Conservation (phyloP, 306 rosid species). For the Lagenaria siceraria region DNA sequence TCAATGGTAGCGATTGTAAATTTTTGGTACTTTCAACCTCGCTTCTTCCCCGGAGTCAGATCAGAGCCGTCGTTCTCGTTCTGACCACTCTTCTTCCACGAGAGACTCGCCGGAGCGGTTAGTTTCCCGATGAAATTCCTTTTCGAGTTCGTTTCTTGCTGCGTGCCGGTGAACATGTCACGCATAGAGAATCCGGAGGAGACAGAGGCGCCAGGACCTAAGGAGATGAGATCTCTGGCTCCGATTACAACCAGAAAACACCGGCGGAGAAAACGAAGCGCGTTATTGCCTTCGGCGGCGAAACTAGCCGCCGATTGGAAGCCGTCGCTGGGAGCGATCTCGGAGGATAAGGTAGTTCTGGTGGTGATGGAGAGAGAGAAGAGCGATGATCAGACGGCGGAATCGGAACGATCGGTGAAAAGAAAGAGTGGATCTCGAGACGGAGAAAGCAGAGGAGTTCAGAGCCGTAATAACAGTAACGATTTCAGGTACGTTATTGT, state of each 20-base stretch:
- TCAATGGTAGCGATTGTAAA: background rate
- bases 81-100: background rate
- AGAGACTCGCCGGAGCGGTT: background rate
- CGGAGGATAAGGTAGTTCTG: constrained; percentile 10
- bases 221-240: constrained; percentile 4
- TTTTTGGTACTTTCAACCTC: background rate
- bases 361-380: constrained; percentile 1
- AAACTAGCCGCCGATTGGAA: background rate
- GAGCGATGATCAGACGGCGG: background rate
- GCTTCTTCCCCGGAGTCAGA: background rate
- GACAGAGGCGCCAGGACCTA: background rate
- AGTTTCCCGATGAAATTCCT: constrained; percentile 1
- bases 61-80: background rate
- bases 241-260: background rate
- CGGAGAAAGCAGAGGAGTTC: background rate
- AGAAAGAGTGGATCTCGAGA: background rate
- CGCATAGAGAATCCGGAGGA: background rate
- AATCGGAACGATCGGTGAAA: background rate
- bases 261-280: constrained; percentile 3
- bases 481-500: constrained; percentile 1
- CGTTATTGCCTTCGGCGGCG: background rate
- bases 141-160: constrained; percentile 7
- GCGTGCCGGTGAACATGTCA: background rate
- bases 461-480: background rate
- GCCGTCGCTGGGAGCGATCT: constrained; percentile 10